Percentiles rank a stretch among this genome's conserved stretches.
Evolutionary conservation across 164 flowering plant genomes (phyloP).

Genomic region (Protea cynaroides): DNA sequence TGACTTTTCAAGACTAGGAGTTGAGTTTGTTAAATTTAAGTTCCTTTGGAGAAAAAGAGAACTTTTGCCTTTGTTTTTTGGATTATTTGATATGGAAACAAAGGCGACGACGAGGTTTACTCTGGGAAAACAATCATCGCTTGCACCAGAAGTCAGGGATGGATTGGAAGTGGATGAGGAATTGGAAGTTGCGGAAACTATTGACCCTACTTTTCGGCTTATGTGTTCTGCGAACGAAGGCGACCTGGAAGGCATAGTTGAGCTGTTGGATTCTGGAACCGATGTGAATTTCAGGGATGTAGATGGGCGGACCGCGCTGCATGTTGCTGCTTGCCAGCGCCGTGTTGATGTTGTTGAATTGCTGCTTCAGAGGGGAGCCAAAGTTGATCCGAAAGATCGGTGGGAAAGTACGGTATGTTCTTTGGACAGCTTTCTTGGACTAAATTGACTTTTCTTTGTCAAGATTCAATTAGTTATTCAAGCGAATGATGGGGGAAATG

Average conservation of each 20-base stretch:
- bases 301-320: slow-evolving; percentile 75
- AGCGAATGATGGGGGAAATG: neutral
- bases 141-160: slow-evolving; percentile 43
- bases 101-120: slow-evolving; percentile 24
- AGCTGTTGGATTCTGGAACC: slow-evolving; percentile 53
- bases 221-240: slow-evolving; percentile 74
- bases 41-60: neutral
- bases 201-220: slow-evolving; percentile 47
- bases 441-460: too few relatives aligned
- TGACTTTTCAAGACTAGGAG: neutral
- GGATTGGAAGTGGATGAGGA: slow-evolving; percentile 6
- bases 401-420: slow-evolving; percentile 87
- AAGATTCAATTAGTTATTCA: neutral
- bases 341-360: slow-evolving; percentile 44
- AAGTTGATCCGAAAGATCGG: slow-evolving; percentile 62
- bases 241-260: slow-evolving; percentile 59
- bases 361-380: slow-evolving; percentile 46
- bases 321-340: slow-evolving; percentile 81
- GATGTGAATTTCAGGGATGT: slow-evolving; percentile 64
- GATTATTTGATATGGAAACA: slow-evolving; percentile 11
- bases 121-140: slow-evolving; percentile 59
- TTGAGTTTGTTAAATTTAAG: neutral
- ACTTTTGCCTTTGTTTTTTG: neutral
- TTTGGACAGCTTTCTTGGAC: neutral
- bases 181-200: slow-evolving; percentile 17